phyloP scores from a whole-genome alignment of 1,139 yeast genomes.

The Debaryomyces udenii region DNA sequence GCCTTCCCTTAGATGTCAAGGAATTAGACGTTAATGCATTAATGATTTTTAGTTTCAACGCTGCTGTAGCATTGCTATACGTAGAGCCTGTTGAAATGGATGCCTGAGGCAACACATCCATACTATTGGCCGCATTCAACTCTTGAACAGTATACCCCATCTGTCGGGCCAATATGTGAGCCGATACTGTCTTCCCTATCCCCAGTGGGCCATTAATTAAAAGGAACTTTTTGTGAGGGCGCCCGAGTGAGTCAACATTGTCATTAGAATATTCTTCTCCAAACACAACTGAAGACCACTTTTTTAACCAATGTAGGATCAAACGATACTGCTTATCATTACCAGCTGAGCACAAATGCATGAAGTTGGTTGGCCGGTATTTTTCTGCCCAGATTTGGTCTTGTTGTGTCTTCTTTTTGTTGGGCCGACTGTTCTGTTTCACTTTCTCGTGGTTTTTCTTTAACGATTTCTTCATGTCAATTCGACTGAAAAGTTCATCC shows the following conservation, averaged over 20 bases:
- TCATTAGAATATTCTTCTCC: constrained; percentile 34
- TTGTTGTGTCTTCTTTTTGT: constrained; percentile 6
- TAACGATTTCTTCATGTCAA: constrained; percentile 26
- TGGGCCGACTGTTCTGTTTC: constrained; percentile 2
- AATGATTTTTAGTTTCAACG: constrained; percentile 54
- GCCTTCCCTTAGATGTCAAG: constrained; percentile 56
- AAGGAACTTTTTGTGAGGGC: constrained; percentile 74
- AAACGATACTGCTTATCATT: constrained; percentile 77
- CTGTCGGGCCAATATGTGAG: constrained; percentile 81
- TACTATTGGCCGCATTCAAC: constrained; percentile 83
- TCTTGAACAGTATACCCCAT: constrained; percentile 83
- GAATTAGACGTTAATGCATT: constrained; percentile 72
- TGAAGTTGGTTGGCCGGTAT: constrained; percentile 73
- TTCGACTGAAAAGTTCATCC: constrained; percentile 34
- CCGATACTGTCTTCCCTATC: constrained; percentile 90
- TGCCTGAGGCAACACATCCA: constrained; percentile 39
- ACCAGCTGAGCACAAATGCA: constrained; percentile 68
- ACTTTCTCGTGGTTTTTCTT: constrained; percentile 23
- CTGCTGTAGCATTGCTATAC: constrained; percentile 27
- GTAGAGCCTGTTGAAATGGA: constrained; percentile 15
- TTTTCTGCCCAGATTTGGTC: constrained; percentile 71
- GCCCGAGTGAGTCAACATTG: constrained; percentile 56
- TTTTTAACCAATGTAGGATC: constrained; percentile 76
- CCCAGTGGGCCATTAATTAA: constrained; percentile 94
- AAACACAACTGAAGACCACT: constrained; percentile 77